Evolutionary conservation across 345 rosid genomes (phyloP), one percentile per base, ranked within the genome.

Genomic region (Toxicodendron radicans): DNA sequence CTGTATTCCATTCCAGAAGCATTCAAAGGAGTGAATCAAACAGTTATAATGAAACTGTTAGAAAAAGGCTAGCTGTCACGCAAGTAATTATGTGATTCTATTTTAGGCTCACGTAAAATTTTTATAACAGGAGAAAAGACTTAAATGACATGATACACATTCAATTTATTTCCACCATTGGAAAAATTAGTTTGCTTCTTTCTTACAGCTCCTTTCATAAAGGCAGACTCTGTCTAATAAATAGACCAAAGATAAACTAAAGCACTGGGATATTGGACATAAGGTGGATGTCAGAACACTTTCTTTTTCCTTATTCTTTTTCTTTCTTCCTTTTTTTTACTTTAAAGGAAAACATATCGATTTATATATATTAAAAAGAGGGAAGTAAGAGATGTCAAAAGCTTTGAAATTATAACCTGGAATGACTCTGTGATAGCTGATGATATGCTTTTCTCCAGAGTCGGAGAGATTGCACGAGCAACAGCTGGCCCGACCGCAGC

Each of bases 361-460:
- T n/a, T n/a, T n/a, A n/a, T 7, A 38, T 38, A 38, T 38, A 7
- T 7, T 38, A 38, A 58, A 58, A 58, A 24, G 10, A 57, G 4
- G 9, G 23, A 23, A 58, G 32, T 8, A 21, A 16, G 21, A n/a
- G 59, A 9, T 21, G 59, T 21, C 38, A 61, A 21, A 21, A 64
- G 58, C 54, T 20, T 66, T 68, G 43, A 41, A 45, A 73, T 21
- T 58, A 57, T 70, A 65, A 88, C 95, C 95, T 88, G 92, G 89
- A 90, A 87, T 56, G 91, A 87, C 82, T 90, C 95, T 3, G 80
- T 58, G 73, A 88, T 85, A 68, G 86, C 84, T 7, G 88, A 84
- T 66, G 91, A 83, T 60, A 87, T 77, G 75, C 83, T 73, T 72
- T 90, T 90, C 77, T 90, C 92, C 14, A 90, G 64, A 56, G 77